Evolutionary conservation across 164 flowering plant species (phyloP).

Genomic region (Platanus orientalis): DNA sequence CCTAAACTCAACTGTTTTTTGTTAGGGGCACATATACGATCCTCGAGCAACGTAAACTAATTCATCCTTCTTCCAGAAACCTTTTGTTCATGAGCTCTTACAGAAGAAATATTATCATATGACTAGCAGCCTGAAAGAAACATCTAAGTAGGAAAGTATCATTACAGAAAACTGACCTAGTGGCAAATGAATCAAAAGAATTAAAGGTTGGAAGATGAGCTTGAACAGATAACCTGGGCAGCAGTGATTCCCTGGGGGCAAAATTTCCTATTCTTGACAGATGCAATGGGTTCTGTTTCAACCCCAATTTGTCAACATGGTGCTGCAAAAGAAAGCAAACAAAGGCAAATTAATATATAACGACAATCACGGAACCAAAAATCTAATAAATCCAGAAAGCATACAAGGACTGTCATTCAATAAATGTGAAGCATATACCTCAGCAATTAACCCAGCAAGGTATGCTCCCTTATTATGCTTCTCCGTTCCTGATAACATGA

Average conservation of each 20-base stretch:
- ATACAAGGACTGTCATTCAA: no score
- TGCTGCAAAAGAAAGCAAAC: slow-evolving; percentile 13
- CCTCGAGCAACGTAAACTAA: no score
- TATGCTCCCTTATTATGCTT: slow-evolving; percentile 29
- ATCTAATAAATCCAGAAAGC: neutral
- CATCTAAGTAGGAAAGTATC: no score
- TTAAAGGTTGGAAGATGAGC: slow-evolving; percentile 9
- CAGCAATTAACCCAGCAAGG: slow-evolving; percentile 30
- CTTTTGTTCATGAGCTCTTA: no score
- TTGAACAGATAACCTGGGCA: slow-evolving; percentile 11
- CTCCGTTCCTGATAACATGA: slow-evolving; percentile 36
- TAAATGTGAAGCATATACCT: slow-evolving; percentile 13
- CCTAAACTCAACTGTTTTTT: no score
- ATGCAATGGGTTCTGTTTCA: slow-evolving; percentile 1
- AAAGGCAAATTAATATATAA: no score
- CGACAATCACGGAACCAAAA: no score
- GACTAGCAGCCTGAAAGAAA: no score
- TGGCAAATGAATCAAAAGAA: slow-evolving; percentile 13
- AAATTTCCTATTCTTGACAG: slow-evolving; percentile 6
- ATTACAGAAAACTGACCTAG: no score
- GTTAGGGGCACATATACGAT: no score
- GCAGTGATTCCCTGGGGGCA: slow-evolving; percentile 10
- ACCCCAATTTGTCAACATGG: slow-evolving; percentile 16
- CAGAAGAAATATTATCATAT: no score
- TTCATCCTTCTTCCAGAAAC: no score